Evolutionary conservation across 2,329 filamentous ascomycete species (phyloP), one percentile per base, ranked within the genome.

Genomic region (Penicillium sp.): DNA sequence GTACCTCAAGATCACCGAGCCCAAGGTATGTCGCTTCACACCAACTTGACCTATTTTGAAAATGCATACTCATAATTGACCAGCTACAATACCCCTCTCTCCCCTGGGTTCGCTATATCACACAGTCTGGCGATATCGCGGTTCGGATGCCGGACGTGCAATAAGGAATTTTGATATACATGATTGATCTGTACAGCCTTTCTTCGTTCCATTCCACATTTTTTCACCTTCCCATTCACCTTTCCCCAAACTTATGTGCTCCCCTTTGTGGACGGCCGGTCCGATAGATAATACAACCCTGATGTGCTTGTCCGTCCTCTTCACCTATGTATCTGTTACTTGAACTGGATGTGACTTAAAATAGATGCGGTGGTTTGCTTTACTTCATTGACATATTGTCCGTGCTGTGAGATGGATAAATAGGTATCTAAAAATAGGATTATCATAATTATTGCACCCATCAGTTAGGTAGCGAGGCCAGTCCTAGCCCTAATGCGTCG

Each of bases 1-100:
- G 69, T 99, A 99, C 75, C 78, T 99, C 74, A 99, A 99, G 84
- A 99, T 99, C 70, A 97, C 96, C 61, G 94, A 99, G 77, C 94
- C 94, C 43, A 99, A 99, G 91, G 93, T 96, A 80, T 68, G 85
- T 75, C 10, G 40, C 33, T n/a, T 60, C 3, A 48, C 18, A 33
- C 24, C n/a, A 16, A 14, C 24, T 43, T 18, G 3, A 9, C 39
- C 4, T 2, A 11, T 18, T 43, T 16, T 28, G 14, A 2, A 18
- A 28, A 16, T 16, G 4, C 19, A 26, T 55, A 51, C 23, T 47
- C 8, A 18, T 19, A 44, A 29, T 23, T 56, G 59, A 28, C 55
- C n/a, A 97, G 92, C 79, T 97, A 61, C 94, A 99, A 94, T 99
- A 99, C 73, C 92, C 92, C 3, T 97, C 92, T 19, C 80, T 97